Base-by-base conservation (phyloP, 495 filamentous ascomycete species). In the Hypoxylon crocopeplum region DNA sequence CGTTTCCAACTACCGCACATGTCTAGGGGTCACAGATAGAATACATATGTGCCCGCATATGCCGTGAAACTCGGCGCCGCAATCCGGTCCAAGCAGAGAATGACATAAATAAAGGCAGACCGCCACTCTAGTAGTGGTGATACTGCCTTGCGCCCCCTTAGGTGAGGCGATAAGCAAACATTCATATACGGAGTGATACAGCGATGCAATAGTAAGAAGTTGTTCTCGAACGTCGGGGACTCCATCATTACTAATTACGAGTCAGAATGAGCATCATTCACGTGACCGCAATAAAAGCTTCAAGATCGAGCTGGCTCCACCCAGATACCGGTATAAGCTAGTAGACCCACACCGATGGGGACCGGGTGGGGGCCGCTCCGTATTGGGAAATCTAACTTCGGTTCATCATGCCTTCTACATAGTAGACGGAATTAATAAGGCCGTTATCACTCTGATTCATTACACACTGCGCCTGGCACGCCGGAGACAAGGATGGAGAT, bases 201-300 rank as follows among this genome's bases (percentile, higher is more conserved):
- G 4, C 34, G 15, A 38, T 8, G 34, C 34, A 4, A 38, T 19
- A n/a, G n/a, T n/a, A n/a, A n/a, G n/a, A n/a, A n/a, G n/a, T n/a
- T n/a, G n/a, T n/a, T 21, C 15, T 20, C n/a, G 42, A 46, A 19
- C 19, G 16, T 47, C 42, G 42, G 42, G 12, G 4, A 45, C 16
- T 37, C 37, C 21, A 21, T 56, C 59, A 40, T 63, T 10, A 19
- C 7, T 19, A 54, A 37, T 63, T 10, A 17, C 7, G 15, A 54
- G 7, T 56, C 41, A 49, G 30, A 54, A 68, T 65, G 56, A 68
- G 56, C 60, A 51, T 65, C 60, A 68, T 64, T 49, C 60, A 68
- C 60, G 64, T 68, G 60, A 65, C 44, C n/a, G 20, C 19, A 20
- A n/a, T n/a, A n/a, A n/a, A n/a, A n/a, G n/a, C n/a, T n/a, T n/a